phyloP scores from a whole-genome alignment of 345 rosid genomes.

The Atalantia buxifolia region DNA sequence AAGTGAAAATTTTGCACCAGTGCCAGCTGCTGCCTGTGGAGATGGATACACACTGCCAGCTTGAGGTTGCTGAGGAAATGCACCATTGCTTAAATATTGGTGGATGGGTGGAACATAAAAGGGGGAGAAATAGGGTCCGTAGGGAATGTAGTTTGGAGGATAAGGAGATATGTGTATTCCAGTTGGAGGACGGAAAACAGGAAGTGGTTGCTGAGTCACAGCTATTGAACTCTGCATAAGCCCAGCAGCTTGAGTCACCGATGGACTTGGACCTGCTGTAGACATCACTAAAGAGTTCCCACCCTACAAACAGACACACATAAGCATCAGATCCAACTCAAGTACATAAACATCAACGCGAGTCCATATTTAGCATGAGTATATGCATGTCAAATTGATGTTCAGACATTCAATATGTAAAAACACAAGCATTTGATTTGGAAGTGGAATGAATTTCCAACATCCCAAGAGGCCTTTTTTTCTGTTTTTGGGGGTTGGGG shows the following conservation, averaged over 20 bases:
- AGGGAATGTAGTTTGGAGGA: conserved; percentile 82
- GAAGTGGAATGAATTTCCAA: background rate
- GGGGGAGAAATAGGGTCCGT: conserved; percentile 74
- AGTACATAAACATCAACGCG: background rate
- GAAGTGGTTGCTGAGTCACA: conserved; percentile 76
- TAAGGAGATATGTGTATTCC: conserved; percentile 81
- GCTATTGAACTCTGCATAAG: conserved; percentile 78
- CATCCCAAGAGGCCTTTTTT: background rate
- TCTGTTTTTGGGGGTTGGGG: too few relatives aligned
- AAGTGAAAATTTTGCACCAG: conserved; percentile 73
- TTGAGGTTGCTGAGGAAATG: conserved; percentile 84
- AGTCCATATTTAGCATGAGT: background rate
- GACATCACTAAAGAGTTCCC: conserved; percentile 68
- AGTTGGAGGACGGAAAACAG: conserved; percentile 82
- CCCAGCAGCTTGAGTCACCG: conserved; percentile 78
- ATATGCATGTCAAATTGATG: background rate
- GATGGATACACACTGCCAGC: conserved; percentile 68
- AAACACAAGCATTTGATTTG: background rate
- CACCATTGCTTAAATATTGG: conserved; percentile 73
- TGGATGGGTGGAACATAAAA: conserved; percentile 75
- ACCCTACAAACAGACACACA: conserved; percentile 47
- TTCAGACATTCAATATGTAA: background rate
- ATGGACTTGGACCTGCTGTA: conserved; percentile 62
- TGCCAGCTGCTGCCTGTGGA: conserved; percentile 56
- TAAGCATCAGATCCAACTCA: conserved; percentile 20